These are phyloP conservation scores for Phytophthora pluvialis DNA, from an alignment of 352 stramenopile genomes.

Conservation along the genomic window DNA sequence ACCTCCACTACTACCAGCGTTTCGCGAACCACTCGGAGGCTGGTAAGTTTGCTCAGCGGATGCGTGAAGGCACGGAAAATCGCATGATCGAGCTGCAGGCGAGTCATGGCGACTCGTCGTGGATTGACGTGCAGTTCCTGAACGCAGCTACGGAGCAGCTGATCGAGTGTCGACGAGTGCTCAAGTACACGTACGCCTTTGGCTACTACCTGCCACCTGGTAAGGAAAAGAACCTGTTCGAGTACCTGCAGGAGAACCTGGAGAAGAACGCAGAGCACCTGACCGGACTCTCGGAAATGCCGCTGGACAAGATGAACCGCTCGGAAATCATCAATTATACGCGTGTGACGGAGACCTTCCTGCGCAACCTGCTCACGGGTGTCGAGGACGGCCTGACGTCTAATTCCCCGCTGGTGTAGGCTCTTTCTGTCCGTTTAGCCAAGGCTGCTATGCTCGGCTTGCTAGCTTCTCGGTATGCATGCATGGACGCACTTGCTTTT, in stretches of 20 bases:
- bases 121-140: constrained; percentile 99
- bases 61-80: constrained; percentile 94
- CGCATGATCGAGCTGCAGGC: constrained; percentile 97
- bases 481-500: constrained; percentile 30
- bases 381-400: constrained; percentile 91
- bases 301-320: constrained; percentile 93
- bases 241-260: constrained; percentile 94
- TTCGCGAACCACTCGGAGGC: constrained; percentile 97
- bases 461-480: constrained; percentile 28
- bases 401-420: constrained; percentile 39
- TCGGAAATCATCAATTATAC: constrained; percentile 96
- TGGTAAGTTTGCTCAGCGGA: constrained; percentile 97
- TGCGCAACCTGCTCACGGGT: constrained; percentile 90
- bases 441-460: constrained; percentile 18
- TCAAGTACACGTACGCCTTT: constrained; percentile 99
- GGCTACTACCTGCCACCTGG: constrained; percentile 93
- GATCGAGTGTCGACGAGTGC: constrained; percentile 97
- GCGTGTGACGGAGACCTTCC: constrained; percentile 93
- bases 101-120: constrained; percentile 89
- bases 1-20: constrained; percentile 99
- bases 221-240: constrained; percentile 94
- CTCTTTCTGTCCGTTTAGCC: constrained; percentile 9
- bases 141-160: constrained; percentile 96
- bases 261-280: constrained; percentile 95
- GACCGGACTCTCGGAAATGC: constrained; percentile 90